Conservation (phyloP, 495 filamentous ascomycete genomes). For the Penicillium simplicissimum region DNA sequence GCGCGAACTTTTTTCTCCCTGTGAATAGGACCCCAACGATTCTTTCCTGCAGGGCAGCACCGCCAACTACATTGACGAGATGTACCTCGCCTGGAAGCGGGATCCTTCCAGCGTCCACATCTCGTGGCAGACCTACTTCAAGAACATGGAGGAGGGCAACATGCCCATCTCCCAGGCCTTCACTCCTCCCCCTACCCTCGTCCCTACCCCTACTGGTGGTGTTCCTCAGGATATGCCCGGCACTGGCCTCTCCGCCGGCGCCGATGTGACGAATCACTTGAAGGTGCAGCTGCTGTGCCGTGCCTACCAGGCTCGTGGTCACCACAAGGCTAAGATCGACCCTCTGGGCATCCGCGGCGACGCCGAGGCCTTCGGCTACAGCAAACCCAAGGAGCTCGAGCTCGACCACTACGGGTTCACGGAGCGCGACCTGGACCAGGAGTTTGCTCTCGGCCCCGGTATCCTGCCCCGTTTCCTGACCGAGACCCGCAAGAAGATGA, state of each 20-base stretch:
- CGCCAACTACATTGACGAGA: conserved; percentile 98
- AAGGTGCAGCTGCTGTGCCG: conserved; percentile 97
- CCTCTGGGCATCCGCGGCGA: conserved; percentile 90
- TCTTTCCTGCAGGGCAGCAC: conserved; percentile 93
- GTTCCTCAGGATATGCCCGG: conserved; percentile 74
- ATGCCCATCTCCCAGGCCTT: conserved; percentile 98
- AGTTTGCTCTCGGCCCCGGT: conserved; percentile 90
- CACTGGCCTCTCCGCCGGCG: conserved; percentile 66
- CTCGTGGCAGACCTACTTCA: conserved; percentile 99
- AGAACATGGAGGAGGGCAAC: conserved; percentile 96
- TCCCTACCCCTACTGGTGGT: conserved; percentile 76
- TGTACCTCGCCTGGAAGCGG: conserved; percentile 96
- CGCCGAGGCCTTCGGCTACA: conserved; percentile 81
- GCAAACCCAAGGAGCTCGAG: conserved; percentile 87
- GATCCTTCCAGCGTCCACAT: conserved; percentile 93
- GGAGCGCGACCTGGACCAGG: conserved; percentile 89
- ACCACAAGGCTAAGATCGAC: conserved; percentile 97
- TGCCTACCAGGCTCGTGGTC: conserved; percentile 96
- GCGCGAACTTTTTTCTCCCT: conserved; percentile 20
- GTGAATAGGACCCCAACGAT: conserved; percentile 75
- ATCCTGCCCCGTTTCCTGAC: conserved; percentile 92
- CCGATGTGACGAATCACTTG: conserved; percentile 92
- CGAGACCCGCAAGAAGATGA: conserved; percentile 91
- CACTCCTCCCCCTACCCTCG: conserved; percentile 87
- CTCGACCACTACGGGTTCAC: conserved; percentile 92